Conservation (phyloP, 2,329 filamentous ascomycete genomes). For the Beauveria caledonica region DNA sequence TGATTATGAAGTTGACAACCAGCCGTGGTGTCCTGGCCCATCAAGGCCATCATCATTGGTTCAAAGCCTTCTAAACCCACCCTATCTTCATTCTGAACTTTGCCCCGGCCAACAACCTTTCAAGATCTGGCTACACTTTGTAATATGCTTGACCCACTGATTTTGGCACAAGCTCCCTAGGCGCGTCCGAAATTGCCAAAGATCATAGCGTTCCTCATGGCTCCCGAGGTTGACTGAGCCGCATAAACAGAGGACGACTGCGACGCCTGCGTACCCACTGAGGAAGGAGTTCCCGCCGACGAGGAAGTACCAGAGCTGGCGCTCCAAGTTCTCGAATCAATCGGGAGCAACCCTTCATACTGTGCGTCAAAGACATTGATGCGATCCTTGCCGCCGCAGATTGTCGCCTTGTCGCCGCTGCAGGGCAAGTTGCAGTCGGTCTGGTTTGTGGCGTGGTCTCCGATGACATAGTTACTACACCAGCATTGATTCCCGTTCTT, state of each 20-base stretch:
- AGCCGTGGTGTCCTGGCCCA: not conserved
- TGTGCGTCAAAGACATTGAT: slow-evolving; percentile 14
- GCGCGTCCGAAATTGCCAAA: not conserved
- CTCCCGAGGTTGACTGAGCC: not conserved
- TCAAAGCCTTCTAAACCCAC: not conserved
- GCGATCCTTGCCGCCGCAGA: slow-evolving; percentile 14
- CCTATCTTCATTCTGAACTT: not conserved
- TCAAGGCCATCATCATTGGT: not conserved
- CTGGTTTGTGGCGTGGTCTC: slow-evolving; percentile 10
- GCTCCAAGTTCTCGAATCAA: not conserved
- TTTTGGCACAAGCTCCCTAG: not conserved
- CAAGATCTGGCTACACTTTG: not conserved
- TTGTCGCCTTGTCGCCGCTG: slow-evolving; percentile 13
- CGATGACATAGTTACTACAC: slow-evolving; percentile 14
- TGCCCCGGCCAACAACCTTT: not conserved
- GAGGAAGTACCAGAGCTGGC: not conserved
- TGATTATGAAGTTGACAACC: not conserved
- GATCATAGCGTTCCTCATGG: not conserved
- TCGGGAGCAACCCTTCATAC: not conserved
- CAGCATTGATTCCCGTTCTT: slow-evolving; percentile 16
- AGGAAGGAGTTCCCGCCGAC: not conserved
- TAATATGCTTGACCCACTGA: not conserved
- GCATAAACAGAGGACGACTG: not conserved
- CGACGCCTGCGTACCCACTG: no score
- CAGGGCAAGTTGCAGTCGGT: slow-evolving; percentile 14